A percentile compares a stretch with the other conserved stretches of the same genome.
Conservation (phyloP, 1,284 basidiomycete genomes). For the Coriolopsis trogii region DNA sequence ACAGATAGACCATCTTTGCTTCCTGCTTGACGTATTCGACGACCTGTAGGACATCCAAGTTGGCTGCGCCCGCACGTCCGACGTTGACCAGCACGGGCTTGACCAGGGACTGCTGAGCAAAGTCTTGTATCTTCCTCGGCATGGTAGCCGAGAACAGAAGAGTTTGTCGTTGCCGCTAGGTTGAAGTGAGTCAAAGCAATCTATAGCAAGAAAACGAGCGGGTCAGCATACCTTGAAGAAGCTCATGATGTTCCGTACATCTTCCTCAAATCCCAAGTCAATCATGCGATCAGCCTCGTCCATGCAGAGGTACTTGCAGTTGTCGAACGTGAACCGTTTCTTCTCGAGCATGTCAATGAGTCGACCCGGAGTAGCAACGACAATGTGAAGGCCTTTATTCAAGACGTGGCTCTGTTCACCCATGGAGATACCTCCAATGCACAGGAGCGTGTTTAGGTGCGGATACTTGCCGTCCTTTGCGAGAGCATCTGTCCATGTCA, state of each 20-base stretch:
- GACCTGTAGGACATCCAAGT: constrained; percentile 95
- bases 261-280: constrained; percentile 98
- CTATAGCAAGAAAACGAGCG: neutral
- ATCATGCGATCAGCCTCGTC: constrained; percentile 99
- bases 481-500: constrained; percentile 84
- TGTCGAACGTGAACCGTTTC: constrained; percentile 87
- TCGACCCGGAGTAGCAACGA: constrained; percentile 95
- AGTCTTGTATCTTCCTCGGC: constrained; percentile 98
- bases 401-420: constrained; percentile 91
- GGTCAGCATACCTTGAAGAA: constrained; percentile 81
- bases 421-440: constrained; percentile 99
- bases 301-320: constrained; percentile 95
- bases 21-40: constrained; percentile 99
- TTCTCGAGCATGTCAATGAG: constrained; percentile 98
- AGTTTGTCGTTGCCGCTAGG: constrained; percentile 92
- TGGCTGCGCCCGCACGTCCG: constrained; percentile 96
- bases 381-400: constrained; percentile 91
- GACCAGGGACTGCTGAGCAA: constrained; percentile 94
- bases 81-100: constrained; percentile 96
- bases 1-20: constrained; percentile 98
- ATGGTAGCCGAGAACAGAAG: constrained; percentile 98
- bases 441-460: constrained; percentile 84
- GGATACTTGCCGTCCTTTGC: constrained; percentile 84
- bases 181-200: constrained; percentile 17
- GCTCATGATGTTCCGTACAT: constrained; percentile 97